Conservation (phyloP, 305 asterid genomes). For the Solanum chacoense region DNA sequence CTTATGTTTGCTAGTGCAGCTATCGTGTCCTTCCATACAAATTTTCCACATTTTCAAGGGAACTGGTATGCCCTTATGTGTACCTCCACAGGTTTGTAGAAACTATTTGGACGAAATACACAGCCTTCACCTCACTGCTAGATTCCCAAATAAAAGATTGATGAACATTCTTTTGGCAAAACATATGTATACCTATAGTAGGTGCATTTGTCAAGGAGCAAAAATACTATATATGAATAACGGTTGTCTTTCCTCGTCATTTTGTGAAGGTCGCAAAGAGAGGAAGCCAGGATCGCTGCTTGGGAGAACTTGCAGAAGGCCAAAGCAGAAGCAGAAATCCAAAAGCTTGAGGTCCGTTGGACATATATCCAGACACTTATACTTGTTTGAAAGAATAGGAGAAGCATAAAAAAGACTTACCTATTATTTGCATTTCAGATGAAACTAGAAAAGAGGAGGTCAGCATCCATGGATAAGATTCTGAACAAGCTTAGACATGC, state of each 20-base stretch:
- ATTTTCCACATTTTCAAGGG: neutral
- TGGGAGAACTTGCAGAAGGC: constrained; percentile 89
- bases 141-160: neutral
- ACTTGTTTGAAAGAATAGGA: neutral
- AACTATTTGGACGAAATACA: neutral
- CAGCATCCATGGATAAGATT: constrained; percentile 57
- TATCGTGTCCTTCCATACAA: neutral
- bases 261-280: constrained; percentile 25
- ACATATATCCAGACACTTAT: neutral
- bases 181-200: neutral
- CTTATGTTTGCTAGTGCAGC: neutral
- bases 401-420: neutral
- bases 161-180: neutral
- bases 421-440: constrained; percentile 21
- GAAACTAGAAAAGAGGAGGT: constrained; percentile 69
- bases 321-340: constrained; percentile 58
- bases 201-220: neutral
- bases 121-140: neutral
- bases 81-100: neutral
- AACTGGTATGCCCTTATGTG: neutral
- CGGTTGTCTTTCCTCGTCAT: neutral
- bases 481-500: constrained; percentile 39
- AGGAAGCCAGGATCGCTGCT: constrained; percentile 58
- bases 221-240: neutral
- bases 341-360: constrained; percentile 53